A percentile compares a stretch with the other conserved stretches of the same genome.
These are phyloP conservation scores for Simplicillium aogashimaense DNA, from an alignment of 2,329 filamentous ascomycete genomes.

Conservation along the genomic window DNA sequence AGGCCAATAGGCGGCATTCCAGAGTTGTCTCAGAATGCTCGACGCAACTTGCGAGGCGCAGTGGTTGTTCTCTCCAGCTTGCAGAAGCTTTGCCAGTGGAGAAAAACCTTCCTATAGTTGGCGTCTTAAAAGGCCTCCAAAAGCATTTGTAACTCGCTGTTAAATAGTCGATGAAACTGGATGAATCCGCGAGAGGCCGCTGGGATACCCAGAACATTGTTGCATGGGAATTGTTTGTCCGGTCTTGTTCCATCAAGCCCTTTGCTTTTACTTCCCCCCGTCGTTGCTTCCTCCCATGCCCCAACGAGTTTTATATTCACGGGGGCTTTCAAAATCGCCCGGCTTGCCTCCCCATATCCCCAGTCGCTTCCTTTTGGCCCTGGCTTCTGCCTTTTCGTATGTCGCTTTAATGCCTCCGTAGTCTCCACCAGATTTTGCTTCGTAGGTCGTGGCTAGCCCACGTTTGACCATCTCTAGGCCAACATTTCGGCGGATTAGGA, in stretches of 20 bases:
- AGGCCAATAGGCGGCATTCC: no score
- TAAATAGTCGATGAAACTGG: no score
- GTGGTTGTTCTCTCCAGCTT: no score
- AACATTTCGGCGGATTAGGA: constrained; percentile 66
- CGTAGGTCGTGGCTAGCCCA: constrained; percentile 85
- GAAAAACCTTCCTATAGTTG: no score
- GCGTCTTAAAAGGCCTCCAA: no score
- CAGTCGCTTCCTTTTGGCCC: constrained; percentile 52
- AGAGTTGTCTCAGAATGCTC: no score
- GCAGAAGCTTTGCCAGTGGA: no score
- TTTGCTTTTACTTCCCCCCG: background rate
- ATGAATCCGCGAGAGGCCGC: no score
- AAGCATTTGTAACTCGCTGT: no score
- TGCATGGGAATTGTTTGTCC: background rate
- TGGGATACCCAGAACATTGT: background rate
- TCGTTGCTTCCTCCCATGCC: background rate
- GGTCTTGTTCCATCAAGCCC: background rate
- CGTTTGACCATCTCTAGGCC: constrained; percentile 80
- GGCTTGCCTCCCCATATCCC: constrained; percentile 68
- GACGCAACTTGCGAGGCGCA: no score
- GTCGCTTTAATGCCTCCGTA: constrained; percentile 63
- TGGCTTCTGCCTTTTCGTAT: constrained; percentile 57
- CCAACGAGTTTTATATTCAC: constrained; percentile 65
- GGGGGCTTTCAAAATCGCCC: constrained; percentile 66
- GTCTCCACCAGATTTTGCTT: constrained; percentile 81